Percentiles rank a stretch among this genome's conserved stretches.
Conservation (phyloP, 805 yeast species). For the Wickerhamomyces subpelliculosus region DNA sequence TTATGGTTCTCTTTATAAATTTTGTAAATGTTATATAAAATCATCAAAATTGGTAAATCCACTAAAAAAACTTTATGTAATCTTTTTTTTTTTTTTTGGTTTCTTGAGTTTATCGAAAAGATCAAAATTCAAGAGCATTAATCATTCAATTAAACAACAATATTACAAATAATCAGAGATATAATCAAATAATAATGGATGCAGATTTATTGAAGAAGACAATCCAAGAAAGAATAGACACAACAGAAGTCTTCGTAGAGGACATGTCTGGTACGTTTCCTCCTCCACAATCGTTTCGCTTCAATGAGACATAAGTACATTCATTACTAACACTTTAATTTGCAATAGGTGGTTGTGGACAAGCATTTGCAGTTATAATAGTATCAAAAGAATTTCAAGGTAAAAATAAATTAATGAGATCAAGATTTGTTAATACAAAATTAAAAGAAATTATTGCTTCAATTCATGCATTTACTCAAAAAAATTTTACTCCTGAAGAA, state of each 20-base stretch:
- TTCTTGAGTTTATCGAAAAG: too few relatives aligned
- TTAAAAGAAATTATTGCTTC: conserved; percentile 77
- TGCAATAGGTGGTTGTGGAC: conserved; percentile 98
- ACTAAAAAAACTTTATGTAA: too few relatives aligned
- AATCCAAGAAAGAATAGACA: conserved; percentile 51
- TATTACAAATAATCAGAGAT: neutral
- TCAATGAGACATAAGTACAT: too few relatives aligned
- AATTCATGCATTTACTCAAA: conserved; percentile 95
- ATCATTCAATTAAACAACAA: neutral
- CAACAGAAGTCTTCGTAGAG: conserved; percentile 61
- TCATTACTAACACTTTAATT: too few relatives aligned
- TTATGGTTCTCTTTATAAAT: too few relatives aligned
- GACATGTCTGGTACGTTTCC: conserved; percentile 68
- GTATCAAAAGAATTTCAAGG: conserved; percentile 70
- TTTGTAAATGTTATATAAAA: too few relatives aligned
- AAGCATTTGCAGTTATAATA: conserved; percentile 89
- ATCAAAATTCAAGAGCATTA: neutral
- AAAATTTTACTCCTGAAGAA: conserved; percentile 82
- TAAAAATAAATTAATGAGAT: conserved; percentile 80
- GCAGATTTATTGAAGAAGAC: conserved; percentile 29
- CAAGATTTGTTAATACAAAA: conserved; percentile 73
- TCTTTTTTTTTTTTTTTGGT: too few relatives aligned
- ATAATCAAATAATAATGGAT: neutral
- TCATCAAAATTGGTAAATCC: too few relatives aligned
- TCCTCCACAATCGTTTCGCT: too few relatives aligned